Evolutionary conservation across 2,329 filamentous ascomycete species (phyloP).

Genomic region (Rhynchosporium graminicola): DNA sequence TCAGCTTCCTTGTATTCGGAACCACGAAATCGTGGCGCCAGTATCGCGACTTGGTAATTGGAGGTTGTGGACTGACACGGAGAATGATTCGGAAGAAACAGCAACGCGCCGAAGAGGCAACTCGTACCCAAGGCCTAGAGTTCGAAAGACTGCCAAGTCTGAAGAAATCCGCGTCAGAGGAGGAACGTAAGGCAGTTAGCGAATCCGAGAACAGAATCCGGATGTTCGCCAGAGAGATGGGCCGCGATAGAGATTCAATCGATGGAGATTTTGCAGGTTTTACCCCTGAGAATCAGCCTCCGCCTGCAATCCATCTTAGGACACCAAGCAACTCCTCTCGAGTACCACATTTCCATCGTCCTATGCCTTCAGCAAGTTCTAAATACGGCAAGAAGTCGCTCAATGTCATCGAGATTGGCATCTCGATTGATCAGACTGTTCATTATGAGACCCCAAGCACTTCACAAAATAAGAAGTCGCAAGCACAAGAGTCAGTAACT

Average conservation of each 20-base stretch:
- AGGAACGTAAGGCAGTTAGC: slow-evolving; percentile 15
- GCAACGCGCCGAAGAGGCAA: slow-evolving; percentile 17
- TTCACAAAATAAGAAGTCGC: background rate
- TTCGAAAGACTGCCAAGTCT: slow-evolving; percentile 28
- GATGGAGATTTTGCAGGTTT: too few species aligned
- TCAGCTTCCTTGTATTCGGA: slow-evolving; percentile 46
- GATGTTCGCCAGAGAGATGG: slow-evolving; percentile 23
- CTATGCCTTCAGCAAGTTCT: slow-evolving; percentile 1
- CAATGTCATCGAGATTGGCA: slow-evolving; percentile 2
- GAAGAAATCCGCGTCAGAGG: slow-evolving; percentile 14
- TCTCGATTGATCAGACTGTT: slow-evolving; percentile 14
- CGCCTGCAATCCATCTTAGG: background rate
- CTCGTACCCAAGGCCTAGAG: slow-evolving; percentile 18
- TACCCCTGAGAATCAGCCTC: background rate
- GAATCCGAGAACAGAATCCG: slow-evolving; percentile 21
- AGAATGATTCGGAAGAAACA: slow-evolving; percentile 17
- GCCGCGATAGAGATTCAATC: background rate
- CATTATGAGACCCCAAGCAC: slow-evolving; percentile 15
- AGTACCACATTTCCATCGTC: slow-evolving; percentile 17
- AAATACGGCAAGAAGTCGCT: background rate
- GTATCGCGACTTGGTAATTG: slow-evolving; percentile 34
- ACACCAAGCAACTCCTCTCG: slow-evolving; percentile 12
- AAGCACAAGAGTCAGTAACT: slow-evolving; percentile 3
- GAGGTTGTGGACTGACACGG: slow-evolving; percentile 26
- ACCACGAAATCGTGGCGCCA: slow-evolving; percentile 43